Evolutionary conservation across 2,329 filamentous ascomycete species (phyloP).

Genomic region (Alternaria longipes): DNA sequence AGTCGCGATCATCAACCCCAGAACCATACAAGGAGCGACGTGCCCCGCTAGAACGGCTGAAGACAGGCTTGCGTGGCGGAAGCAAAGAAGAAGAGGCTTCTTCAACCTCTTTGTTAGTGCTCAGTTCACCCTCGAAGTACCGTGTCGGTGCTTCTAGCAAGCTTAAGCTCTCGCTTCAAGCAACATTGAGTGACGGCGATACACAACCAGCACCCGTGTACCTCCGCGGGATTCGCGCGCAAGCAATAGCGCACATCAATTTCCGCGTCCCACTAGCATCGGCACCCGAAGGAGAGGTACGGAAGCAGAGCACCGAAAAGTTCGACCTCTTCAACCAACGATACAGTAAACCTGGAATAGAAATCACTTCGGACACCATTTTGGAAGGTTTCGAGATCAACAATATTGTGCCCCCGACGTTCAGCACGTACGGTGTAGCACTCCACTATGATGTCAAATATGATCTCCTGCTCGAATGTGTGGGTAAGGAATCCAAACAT

Average conservation of each 20-base stretch:
- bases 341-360: slow-evolving; percentile 30
- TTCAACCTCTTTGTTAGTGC: slow-evolving; percentile 26
- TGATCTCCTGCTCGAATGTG: slow-evolving; percentile 30
- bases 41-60: slow-evolving; percentile 18
- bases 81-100: slow-evolving; percentile 18
- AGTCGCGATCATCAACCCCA: slow-evolving; percentile 21
- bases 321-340: slow-evolving; percentile 32
- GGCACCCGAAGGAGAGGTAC: slow-evolving; percentile 17
- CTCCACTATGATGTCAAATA: slow-evolving; percentile 28
- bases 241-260: slow-evolving; percentile 22
- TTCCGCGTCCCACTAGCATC: slow-evolving; percentile 25
- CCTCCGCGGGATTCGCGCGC: slow-evolving; percentile 33
- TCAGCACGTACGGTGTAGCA: slow-evolving; percentile 30
- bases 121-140: slow-evolving; percentile 20
- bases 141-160: slow-evolving; percentile 23
- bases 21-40: slow-evolving; percentile 14
- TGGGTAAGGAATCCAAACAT: slow-evolving; percentile 30
- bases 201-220: slow-evolving; percentile 20
- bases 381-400: slow-evolving; percentile 26
- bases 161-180: slow-evolving; percentile 26
- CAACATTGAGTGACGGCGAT: slow-evolving; percentile 11
- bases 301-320: slow-evolving; percentile 19
- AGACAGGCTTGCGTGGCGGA: slow-evolving; percentile 13
- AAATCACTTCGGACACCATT: slow-evolving; percentile 15
- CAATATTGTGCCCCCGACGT: slow-evolving; percentile 27